phyloP scores from a whole-genome alignment of 1,284 basidiomycete species.

The Apiotrichum montevideense region DNA sequence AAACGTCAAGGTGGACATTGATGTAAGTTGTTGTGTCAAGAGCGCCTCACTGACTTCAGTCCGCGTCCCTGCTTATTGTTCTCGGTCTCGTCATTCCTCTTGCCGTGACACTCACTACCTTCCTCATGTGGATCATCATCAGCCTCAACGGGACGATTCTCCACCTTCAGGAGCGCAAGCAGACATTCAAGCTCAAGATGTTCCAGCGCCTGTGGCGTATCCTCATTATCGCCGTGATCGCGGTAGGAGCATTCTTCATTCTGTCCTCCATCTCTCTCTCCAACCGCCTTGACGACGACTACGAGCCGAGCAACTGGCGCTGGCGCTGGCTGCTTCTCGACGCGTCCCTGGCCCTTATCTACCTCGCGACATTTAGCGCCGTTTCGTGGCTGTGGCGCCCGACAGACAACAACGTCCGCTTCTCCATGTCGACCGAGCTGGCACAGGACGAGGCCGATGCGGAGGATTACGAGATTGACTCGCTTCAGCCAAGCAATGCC shows the following conservation, averaged over 20 bases:
- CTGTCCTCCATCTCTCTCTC: constrained; percentile 88
- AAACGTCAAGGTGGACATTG: constrained; percentile 83
- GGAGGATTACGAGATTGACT: constrained; percentile 85
- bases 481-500: constrained; percentile 48
- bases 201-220: constrained; percentile 81
- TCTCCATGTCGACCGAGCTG: constrained; percentile 51
- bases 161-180: constrained; percentile 75
- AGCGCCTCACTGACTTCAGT: constrained; percentile 36
- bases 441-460: constrained; percentile 79
- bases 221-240: constrained; percentile 73
- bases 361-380: constrained; percentile 68
- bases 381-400: constrained; percentile 94
- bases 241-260: constrained; percentile 84
- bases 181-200: constrained; percentile 78
- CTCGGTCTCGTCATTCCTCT: constrained; percentile 86
- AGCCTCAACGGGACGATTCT: constrained; percentile 79
- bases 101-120: constrained; percentile 85
- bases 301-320: constrained; percentile 88
- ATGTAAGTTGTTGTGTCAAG: constrained; percentile 46
- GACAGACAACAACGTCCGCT: constrained; percentile 84
- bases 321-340: constrained; percentile 94
- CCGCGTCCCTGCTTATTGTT: constrained; percentile 69
- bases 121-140: constrained; percentile 92
- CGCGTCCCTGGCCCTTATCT: constrained; percentile 85
- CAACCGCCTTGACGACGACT: constrained; percentile 83